Conservation (phyloP, 805 yeast genomes). For the Starmerella scarabaei region DNA sequence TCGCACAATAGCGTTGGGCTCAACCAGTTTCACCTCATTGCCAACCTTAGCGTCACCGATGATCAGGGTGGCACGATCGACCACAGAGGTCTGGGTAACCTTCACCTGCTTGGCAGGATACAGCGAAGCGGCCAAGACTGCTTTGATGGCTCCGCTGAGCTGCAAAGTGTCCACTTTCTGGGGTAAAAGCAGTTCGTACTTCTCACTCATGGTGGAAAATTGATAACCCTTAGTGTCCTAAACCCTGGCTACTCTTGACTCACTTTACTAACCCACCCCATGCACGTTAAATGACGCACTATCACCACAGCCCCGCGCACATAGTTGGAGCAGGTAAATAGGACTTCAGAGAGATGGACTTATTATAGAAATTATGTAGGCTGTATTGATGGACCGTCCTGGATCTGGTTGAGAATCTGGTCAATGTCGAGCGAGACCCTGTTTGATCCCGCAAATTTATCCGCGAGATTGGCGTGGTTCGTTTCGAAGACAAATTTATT, state of each 20-base stretch:
- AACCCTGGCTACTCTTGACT: not conserved
- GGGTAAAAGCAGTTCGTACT: constrained; percentile 18
- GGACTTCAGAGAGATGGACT: too few species aligned
- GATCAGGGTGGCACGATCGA: constrained; percentile 13
- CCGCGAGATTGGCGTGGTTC: not conserved
- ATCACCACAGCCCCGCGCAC: too few species aligned
- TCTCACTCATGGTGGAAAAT: not conserved
- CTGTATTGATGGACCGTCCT: not conserved
- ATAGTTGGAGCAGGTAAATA: too few species aligned
- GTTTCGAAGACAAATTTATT: not conserved
- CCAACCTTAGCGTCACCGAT: constrained; percentile 8
- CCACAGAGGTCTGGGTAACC: constrained; percentile 19
- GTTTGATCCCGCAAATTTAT: not conserved
- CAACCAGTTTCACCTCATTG: constrained; percentile 27
- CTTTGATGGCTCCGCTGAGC: constrained; percentile 26
- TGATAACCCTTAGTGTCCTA: not conserved
- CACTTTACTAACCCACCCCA: not conserved
- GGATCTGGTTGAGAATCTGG: not conserved
- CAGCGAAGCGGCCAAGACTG: constrained; percentile 32
- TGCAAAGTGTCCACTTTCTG: constrained; percentile 14
- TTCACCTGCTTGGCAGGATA: constrained; percentile 24
- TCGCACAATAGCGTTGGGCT: constrained; percentile 42
- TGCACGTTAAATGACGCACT: not conserved
- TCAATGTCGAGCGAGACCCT: not conserved
- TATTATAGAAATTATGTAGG: too few species aligned